A percentile compares a stretch with the other conserved stretches of the same genome.
These are phyloP conservation scores for Dothideomycetes sp. DNA, from an alignment of 2,329 filamentous ascomycete genomes.

Conservation along the genomic window DNA sequence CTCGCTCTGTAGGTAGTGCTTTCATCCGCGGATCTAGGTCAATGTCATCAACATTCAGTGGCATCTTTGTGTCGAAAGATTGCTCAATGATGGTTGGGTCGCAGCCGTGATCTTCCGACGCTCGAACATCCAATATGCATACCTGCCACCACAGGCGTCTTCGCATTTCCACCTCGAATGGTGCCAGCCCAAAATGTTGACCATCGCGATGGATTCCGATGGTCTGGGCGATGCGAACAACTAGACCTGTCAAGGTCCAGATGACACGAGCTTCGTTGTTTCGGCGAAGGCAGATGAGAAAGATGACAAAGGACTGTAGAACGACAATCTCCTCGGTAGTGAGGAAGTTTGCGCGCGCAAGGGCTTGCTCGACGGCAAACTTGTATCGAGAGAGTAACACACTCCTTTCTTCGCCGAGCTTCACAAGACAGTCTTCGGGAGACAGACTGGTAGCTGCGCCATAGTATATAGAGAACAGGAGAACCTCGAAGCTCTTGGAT, in stretches of 20 bases:
- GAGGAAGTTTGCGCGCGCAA: slow-evolving; percentile 52
- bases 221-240: slow-evolving; percentile 48
- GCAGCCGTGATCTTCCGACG: slow-evolving; percentile 52
- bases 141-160: slow-evolving; percentile 28
- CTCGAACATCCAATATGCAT: slow-evolving; percentile 46
- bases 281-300: slow-evolving; percentile 45
- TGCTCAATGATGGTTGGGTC: slow-evolving; percentile 48
- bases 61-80: slow-evolving; percentile 50
- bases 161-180: slow-evolving; percentile 50
- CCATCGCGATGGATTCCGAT: slow-evolving; percentile 52
- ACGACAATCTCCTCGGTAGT: slow-evolving; percentile 51
- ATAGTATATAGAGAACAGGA: slow-evolving; percentile 54
- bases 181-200: slow-evolving; percentile 40
- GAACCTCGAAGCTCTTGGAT: slow-evolving; percentile 44
- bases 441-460: slow-evolving; percentile 43
- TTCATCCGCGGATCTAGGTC: slow-evolving; percentile 40
- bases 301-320: slow-evolving; percentile 51
- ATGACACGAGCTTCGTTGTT: slow-evolving; percentile 39
- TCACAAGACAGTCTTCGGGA: slow-evolving; percentile 33
- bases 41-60: slow-evolving; percentile 45
- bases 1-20: slow-evolving; percentile 35
- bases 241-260: slow-evolving; percentile 49
- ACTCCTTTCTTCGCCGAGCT: slow-evolving; percentile 42
- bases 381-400: slow-evolving; percentile 44
- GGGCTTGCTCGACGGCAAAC: slow-evolving; percentile 51